A percentile compares a stretch with the other conserved stretches of the same genome.
Evolutionary conservation across 2,329 filamentous ascomycete genomes (phyloP).

Genomic region (Dothideomycetes sp.): DNA sequence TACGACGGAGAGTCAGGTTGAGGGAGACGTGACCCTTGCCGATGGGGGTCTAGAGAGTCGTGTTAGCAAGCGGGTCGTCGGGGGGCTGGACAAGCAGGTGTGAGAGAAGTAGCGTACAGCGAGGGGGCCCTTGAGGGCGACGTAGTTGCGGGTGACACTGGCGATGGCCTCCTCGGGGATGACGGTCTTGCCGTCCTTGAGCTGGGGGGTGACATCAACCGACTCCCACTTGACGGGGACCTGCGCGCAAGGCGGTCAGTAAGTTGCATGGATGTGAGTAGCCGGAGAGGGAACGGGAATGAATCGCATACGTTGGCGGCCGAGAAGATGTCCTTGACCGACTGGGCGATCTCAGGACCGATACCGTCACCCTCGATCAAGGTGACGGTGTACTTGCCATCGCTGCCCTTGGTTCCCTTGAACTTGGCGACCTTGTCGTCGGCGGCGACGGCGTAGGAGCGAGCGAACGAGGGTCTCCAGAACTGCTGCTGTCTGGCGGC

Average conservation of each 20-base stretch:
- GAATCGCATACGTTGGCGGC: constrained; percentile 75
- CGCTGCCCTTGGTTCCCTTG: constrained; percentile 76
- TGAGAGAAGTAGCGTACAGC: constrained; percentile 53
- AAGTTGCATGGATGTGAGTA: too few relatives aligned
- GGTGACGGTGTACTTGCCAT: constrained; percentile 91
- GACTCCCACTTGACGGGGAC: constrained; percentile 94
- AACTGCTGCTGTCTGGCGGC: constrained; percentile 44
- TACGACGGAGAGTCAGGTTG: constrained; percentile 95
- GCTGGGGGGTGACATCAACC: constrained; percentile 85
- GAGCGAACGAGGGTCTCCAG: constrained; percentile 25
- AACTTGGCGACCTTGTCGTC: constrained; percentile 80
- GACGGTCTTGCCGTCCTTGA: constrained; percentile 91
- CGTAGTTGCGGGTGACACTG: constrained; percentile 90
- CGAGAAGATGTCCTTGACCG: constrained; percentile 96
- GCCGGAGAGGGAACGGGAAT: too few relatives aligned
- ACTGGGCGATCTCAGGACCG: constrained; percentile 93
- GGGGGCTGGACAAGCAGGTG: neutral
- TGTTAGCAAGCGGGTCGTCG: constrained; percentile 7
- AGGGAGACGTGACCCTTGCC: constrained; percentile 99
- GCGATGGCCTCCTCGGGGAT: constrained; percentile 89
- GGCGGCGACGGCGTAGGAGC: constrained; percentile 37
- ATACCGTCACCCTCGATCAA: constrained; percentile 99
- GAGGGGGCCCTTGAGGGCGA: constrained; percentile 95
- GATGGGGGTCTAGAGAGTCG: constrained; percentile 63
- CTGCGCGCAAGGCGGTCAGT: too few relatives aligned